Evolutionary conservation across 768 basidiomycete genomes (phyloP).

Genomic region (Suillus spraguei): DNA sequence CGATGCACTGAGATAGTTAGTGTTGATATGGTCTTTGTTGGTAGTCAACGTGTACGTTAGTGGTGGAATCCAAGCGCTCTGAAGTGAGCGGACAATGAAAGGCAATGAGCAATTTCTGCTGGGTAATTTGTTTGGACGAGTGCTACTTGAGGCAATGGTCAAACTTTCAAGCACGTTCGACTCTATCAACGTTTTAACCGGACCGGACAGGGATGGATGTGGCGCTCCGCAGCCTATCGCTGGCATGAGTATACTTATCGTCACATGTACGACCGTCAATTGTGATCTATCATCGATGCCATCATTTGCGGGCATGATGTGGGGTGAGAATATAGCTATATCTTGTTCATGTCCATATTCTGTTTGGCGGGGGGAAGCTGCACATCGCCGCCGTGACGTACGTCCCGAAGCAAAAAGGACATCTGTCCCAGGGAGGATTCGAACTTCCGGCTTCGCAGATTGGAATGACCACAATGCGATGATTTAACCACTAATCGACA

Average conservation of each 20-base stretch:
- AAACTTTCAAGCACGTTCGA: no score
- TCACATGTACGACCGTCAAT: neutral
- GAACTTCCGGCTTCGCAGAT: slow-evolving; percentile 44
- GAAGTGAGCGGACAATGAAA: neutral
- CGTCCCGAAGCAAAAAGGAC: neutral
- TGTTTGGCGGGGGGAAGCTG: neutral
- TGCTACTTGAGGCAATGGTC: no score
- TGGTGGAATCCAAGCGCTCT: no score
- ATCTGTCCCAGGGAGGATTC: slow-evolving; percentile 38
- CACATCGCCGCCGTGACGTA: no score
- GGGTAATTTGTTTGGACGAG: no score
- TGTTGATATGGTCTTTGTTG: no score
- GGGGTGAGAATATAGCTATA: neutral
- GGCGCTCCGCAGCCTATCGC: no score
- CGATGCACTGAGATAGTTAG: neutral
- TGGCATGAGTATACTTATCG: no score
- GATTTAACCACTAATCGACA: slow-evolving; percentile 50
- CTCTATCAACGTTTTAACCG: no score
- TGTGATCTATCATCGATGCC: neutral
- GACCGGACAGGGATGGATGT: no score
- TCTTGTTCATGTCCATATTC: neutral
- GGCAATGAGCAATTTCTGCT: no score
- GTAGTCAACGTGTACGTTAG: no score
- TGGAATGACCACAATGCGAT: slow-evolving; percentile 40
- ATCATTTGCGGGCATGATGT: neutral